A percentile compares a stretch with the other conserved stretches of the same genome.
Conservation (phyloP, 148 eudicot genomes). For the Amaranthus cruentus region DNA sequence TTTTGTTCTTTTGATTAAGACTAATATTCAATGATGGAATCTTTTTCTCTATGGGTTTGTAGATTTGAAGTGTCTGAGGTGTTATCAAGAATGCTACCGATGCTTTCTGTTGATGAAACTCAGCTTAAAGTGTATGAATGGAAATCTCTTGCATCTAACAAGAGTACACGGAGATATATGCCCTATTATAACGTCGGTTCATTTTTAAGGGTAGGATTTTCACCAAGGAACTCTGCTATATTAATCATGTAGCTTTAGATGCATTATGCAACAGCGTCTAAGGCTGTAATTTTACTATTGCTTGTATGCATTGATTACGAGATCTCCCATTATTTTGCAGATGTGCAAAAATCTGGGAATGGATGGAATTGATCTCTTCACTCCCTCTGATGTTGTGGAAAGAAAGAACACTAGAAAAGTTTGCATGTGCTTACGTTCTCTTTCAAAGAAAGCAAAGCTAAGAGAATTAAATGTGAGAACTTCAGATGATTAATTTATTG, state of each 20-base stretch:
- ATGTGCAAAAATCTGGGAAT: conserved; percentile 68
- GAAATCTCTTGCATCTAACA: conserved; percentile 46
- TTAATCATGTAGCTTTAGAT: no score
- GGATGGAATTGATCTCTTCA: conserved; percentile 72
- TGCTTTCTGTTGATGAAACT: conserved; percentile 39
- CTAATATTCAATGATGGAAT: neutral
- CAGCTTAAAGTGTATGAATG: conserved; percentile 36
- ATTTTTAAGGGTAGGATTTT: conserved; percentile 51
- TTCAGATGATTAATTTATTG: neutral
- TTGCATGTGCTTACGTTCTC: conserved; percentile 73
- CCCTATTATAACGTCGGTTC: conserved; percentile 66
- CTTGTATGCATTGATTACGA: neutral
- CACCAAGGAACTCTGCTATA: neutral
- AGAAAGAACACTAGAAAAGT: conserved; percentile 69
- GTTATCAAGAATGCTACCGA: conserved; percentile 48
- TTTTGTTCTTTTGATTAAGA: neutral
- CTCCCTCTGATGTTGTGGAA: conserved; percentile 85
- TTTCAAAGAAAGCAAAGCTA: conserved; percentile 64
- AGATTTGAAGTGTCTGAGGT: conserved; percentile 68
- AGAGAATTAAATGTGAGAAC: conserved; percentile 28
- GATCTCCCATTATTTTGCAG: conserved; percentile 29
- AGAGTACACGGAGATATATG: conserved; percentile 63
- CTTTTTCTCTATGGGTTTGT: conserved; percentile 11
- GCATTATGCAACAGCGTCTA: neutral
- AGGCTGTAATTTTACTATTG: neutral